Base-by-base conservation (phyloP, 2,329 filamentous ascomycete species). In the Phyllosticta citriasiana region DNA sequence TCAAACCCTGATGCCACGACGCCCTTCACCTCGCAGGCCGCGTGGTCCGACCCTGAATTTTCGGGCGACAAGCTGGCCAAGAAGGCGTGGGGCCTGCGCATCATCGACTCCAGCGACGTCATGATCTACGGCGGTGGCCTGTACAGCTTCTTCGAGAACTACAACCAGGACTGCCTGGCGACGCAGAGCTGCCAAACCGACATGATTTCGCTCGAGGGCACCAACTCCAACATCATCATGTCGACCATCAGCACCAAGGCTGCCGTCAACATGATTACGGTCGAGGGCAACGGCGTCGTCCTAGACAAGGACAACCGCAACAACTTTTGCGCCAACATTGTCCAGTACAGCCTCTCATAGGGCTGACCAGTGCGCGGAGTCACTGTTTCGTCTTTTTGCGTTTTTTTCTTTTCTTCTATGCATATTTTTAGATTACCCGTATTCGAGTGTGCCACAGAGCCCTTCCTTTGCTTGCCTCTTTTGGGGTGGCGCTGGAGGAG, bases 71-170 rank as follows among this genome's bases (percentile, higher is more conserved):
- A 47, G 40, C 61, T 57, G 14, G 73, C 69, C 68, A 73, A 75
- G 63, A 73, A 78, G 53, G 72, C 77, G 10, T 80, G 78, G 78
- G 78, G 76, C 40, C 71, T 79, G 9, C 74, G 77, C 60, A 66
- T 78, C 64, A 67, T 75, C 57, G 71, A 75, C 64, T 70, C 66
- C 57, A 67, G 66, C 27, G 72, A 72, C 65, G 73, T 80, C 62
- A 73, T 78, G 69, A 72, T 76, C 67, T 79, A 79, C 67, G 75
- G 76, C 53, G 70, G 74, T 1, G 79, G 79, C 76, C 71, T 88
- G 80, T 78, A 77, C 72, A 79, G 74, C 57, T 86, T 84, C 76
- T 86, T 84, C 75, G 76, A 81, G 67, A 79, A 82, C 71, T 85
- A 84, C 71, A 69, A 69, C 35, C 80, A 83, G 66, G 68, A 68